phyloP scores from a whole-genome alignment of 2,329 filamentous ascomycete genomes.

The Cryphonectria parasitica region DNA sequence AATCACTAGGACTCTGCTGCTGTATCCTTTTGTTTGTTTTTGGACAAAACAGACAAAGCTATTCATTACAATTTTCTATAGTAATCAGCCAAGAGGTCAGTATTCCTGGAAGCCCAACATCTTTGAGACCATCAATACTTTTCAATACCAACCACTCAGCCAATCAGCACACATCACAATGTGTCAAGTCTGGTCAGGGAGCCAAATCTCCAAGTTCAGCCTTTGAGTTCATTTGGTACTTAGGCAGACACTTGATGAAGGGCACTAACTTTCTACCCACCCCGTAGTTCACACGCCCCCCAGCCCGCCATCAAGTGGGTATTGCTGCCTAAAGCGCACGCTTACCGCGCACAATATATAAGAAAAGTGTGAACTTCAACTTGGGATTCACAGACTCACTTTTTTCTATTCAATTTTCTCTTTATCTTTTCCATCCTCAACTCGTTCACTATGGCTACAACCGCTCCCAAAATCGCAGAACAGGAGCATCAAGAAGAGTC shows the following conservation, averaged over 20 bases:
- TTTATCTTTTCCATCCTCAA: background rate
- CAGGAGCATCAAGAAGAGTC: constrained; percentile 34
- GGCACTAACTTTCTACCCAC: background rate
- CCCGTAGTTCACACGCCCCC: background rate
- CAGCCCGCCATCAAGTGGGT: background rate
- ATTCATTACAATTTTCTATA: background rate
- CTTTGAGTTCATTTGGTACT: background rate
- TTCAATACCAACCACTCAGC: background rate
- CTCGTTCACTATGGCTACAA: constrained; percentile 16
- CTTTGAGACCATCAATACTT: too few species aligned
- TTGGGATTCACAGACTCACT: too few species aligned
- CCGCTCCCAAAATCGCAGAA: constrained; percentile 33
- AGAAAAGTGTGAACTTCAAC: background rate
- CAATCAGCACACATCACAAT: background rate
- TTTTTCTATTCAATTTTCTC: background rate
- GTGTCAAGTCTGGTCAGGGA: background rate
- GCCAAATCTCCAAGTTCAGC: background rate
- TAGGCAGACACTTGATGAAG: background rate
- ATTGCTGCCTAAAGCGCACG: background rate
- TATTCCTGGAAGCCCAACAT: background rate
- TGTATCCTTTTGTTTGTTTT: too few species aligned
- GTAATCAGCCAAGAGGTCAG: background rate
- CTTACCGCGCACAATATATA: background rate
- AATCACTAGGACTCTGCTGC: too few species aligned
- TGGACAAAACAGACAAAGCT: too few species aligned